Conservation (phyloP, 2,329 filamentous ascomycete genomes). For the Cladorrhinum sp. region DNA sequence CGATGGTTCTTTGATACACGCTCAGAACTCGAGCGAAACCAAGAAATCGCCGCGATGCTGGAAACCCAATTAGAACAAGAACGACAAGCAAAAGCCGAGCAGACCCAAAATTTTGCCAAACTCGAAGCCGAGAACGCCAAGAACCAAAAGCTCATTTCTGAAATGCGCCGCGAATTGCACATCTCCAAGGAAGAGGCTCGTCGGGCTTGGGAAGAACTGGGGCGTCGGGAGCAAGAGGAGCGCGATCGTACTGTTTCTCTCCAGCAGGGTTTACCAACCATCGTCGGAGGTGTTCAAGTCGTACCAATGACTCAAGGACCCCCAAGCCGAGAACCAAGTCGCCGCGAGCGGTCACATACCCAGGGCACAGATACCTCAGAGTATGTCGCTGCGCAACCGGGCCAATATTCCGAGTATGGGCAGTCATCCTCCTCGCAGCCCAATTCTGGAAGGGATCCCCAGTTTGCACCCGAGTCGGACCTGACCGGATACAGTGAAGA, state of each 20-base stretch:
- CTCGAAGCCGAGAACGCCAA: constrained; percentile 66
- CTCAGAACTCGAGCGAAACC: constrained; percentile 78
- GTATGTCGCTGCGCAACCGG: constrained; percentile 30
- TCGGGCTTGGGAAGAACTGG: constrained; percentile 94
- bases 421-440: constrained; percentile 23
- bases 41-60: constrained; percentile 79
- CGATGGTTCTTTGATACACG: constrained; percentile 97
- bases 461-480: constrained; percentile 53
- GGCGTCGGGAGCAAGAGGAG: constrained; percentile 88
- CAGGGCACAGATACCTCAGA: constrained; percentile 32
- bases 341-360: constrained; percentile 38
- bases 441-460: constrained; percentile 37
- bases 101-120: constrained; percentile 62
- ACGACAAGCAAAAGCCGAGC: constrained; percentile 64
- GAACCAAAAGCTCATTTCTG: constrained; percentile 73
- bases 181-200: constrained; percentile 96
- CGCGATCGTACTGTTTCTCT: constrained; percentile 82
- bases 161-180: constrained; percentile 87
- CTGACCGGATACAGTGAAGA: constrained; percentile 62
- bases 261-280: constrained; percentile 79
- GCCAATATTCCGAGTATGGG: constrained; percentile 30
- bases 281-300: constrained; percentile 91
- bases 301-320: constrained; percentile 82
- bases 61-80: constrained; percentile 73
- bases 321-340: constrained; percentile 51